phyloP scores from a whole-genome alignment of 345 rosid species.

The Arabidopsis suecica region DNA sequence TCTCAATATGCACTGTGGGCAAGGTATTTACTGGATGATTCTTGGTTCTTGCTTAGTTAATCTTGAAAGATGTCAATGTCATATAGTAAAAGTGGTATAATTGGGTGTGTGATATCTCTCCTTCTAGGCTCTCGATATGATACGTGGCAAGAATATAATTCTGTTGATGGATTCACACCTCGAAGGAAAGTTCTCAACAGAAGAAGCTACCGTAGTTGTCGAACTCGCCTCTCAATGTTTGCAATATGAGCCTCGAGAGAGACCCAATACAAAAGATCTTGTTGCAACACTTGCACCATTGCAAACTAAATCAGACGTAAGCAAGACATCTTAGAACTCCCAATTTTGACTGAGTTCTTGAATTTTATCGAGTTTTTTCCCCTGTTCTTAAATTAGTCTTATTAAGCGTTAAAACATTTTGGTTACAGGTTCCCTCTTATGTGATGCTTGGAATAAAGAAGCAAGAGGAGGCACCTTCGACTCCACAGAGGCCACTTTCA shows the following conservation, averaged over 20 bases:
- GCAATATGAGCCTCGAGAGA: conserved; percentile 93
- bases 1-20: not conserved
- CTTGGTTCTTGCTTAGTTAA: conserved; percentile 4
- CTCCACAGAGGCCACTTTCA: conserved; percentile 80
- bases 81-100: no score
- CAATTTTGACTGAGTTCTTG: not conserved
- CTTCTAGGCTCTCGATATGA: conserved; percentile 94
- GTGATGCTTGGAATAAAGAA: conserved; percentile 86
- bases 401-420: no score
- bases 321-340: conserved; percentile 13
- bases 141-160: conserved; percentile 72
- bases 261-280: conserved; percentile 84
- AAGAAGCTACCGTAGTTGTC: conserved; percentile 84
- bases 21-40: not conserved
- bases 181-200: conserved; percentile 86
- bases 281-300: conserved; percentile 74
- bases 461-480: conserved; percentile 74
- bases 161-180: conserved; percentile 91
- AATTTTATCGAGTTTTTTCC: no score
- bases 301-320: conserved; percentile 86
- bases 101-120: conserved; percentile 29
- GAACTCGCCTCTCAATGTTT: conserved; percentile 86
- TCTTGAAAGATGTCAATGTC: conserved; percentile 6
- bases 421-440: conserved; percentile 78
- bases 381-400: no score